Conservation (phyloP, 768 basidiomycete species). For the Mycena capillaripes region DNA sequence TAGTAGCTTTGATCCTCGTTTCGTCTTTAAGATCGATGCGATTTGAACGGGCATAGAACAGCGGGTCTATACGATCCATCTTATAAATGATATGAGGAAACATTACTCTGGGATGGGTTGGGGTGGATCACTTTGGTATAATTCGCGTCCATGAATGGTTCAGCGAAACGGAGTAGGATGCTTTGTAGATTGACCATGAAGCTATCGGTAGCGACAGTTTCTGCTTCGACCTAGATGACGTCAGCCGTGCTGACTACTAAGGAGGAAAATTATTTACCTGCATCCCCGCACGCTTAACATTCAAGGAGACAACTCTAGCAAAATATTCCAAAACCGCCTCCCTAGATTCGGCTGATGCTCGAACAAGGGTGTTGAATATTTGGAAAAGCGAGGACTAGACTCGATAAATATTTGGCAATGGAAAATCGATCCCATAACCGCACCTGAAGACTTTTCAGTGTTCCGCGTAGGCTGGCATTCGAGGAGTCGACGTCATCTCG, state of each 20-base stretch:
- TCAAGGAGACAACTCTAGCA: conserved; percentile 78
- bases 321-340: conserved; percentile 91
- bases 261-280: conserved; percentile 62
- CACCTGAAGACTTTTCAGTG: conserved; percentile 88
- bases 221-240: conserved; percentile 76
- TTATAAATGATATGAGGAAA: conserved; percentile 45
- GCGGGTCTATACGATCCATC: conserved; percentile 92
- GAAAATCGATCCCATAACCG: conserved; percentile 19
- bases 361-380: conserved; percentile 90
- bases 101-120: not conserved
- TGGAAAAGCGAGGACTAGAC: conserved; percentile 78
- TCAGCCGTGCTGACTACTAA: conserved; percentile 1
- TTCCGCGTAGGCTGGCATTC: conserved; percentile 87
- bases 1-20: conserved; percentile 94
- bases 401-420: not conserved
- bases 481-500: conserved; percentile 85
- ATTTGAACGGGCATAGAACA: conserved; percentile 80
- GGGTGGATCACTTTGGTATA: conserved; percentile 79
- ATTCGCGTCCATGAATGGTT: conserved; percentile 94
- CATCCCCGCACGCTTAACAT: conserved; percentile 91
- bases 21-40: conserved; percentile 88
- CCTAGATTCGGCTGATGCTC: conserved; percentile 81
- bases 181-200: conserved; percentile 93
- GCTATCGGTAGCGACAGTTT: conserved; percentile 89
- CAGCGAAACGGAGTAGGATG: conserved; percentile 87